Conservation (phyloP, 768 basidiomycete species). For the Lyophyllum atratum region DNA sequence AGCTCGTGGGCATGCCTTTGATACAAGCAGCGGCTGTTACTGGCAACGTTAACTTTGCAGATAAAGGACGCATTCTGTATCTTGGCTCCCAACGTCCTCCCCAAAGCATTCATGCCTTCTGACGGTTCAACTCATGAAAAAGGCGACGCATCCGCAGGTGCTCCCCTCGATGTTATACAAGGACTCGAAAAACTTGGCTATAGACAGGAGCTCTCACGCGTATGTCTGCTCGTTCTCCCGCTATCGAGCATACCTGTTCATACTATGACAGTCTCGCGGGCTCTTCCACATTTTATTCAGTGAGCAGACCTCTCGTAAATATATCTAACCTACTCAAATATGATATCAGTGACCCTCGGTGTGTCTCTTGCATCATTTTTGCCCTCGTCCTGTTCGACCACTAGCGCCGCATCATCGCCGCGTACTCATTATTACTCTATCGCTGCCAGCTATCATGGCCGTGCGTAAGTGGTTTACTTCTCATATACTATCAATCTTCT, state of each 20-base stretch:
- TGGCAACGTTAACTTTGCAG: neutral
- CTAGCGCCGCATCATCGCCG: neutral
- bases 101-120: neutral
- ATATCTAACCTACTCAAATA: neutral
- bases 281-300: conserved; percentile 56
- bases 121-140: neutral
- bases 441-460: conserved; percentile 53
- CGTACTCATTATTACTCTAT: conserved; percentile 4
- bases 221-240: conserved; percentile 19
- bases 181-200: conserved; percentile 57
- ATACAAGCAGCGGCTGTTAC: neutral
- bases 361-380: conserved; percentile 5
- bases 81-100: neutral
- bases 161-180: conserved; percentile 20
- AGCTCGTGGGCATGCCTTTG: too few species aligned
- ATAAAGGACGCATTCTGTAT: neutral
- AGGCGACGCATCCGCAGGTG: neutral
- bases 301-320: conserved; percentile 26
- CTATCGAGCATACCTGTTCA: neutral
- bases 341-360: conserved; percentile 50
- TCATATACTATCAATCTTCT: neutral
- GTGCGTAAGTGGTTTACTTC: conserved; percentile 46
- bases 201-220: conserved; percentile 54
- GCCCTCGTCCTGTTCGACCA: neutral
- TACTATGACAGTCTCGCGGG: conserved; percentile 43